Evolutionary conservation across 2,329 filamentous ascomycete species (phyloP).

Genomic region (Neonectria coccinea): DNA sequence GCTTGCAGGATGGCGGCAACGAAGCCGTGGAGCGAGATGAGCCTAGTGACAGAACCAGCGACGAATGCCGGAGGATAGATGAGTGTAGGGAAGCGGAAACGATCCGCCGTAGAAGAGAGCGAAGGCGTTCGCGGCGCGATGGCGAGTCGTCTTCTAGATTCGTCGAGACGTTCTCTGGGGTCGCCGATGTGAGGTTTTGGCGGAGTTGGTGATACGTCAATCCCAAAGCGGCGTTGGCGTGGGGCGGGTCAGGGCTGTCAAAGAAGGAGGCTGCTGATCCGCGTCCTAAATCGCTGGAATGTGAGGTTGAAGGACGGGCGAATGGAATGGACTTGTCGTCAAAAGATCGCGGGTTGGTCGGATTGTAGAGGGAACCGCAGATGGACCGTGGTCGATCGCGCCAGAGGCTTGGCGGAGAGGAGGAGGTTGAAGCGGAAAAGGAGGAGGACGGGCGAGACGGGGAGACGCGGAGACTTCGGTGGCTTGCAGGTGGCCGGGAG

Average conservation of each 20-base stretch:
- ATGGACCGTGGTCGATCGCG: conserved; percentile 37
- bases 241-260: conserved; percentile 33
- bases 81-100: conserved; percentile 32
- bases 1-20: conserved; percentile 31
- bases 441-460: conserved; percentile 27
- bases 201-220: conserved; percentile 33
- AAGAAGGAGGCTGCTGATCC: conserved; percentile 28
- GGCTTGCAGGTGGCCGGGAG: conserved; percentile 39
- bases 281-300: conserved; percentile 42
- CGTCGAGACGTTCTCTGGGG: conserved; percentile 20
- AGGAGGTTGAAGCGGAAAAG: conserved; percentile 16
- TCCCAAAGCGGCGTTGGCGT: conserved; percentile 42
- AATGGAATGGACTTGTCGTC: conserved; percentile 36
- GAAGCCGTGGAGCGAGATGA: conserved; percentile 27
- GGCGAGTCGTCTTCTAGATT: conserved; percentile 1
- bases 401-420: conserved; percentile 36
- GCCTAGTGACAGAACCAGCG: conserved; percentile 25
- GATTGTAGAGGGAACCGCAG: conserved; percentile 16
- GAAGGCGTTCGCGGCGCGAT: conserved; percentile 18
- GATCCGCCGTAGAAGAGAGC: conserved; percentile 25
- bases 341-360: conserved; percentile 5
- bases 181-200: conserved; percentile 34
- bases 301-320: conserved; percentile 35
- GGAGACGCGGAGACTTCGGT: conserved; percentile 37
- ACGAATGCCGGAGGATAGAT: conserved; percentile 29